Conservation (phyloP, 176 grass and related monocot species). For the Oryza meyeriana region DNA sequence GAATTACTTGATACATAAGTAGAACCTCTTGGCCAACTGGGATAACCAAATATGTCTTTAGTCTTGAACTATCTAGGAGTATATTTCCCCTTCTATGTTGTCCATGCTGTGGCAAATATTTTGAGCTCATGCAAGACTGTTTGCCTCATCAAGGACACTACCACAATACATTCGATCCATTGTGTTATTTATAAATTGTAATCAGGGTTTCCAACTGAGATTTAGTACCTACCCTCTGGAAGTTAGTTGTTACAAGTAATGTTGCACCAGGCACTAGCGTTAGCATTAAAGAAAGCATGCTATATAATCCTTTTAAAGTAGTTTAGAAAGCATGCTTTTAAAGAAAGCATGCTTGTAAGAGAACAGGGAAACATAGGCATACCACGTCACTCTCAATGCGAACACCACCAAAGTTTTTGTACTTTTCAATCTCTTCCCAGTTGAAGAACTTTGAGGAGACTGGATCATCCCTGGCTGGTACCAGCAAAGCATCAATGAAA, state of each 20-base stretch:
- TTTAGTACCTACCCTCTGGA: background rate
- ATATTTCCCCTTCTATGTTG: background rate
- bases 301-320: background rate
- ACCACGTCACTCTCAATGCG: conserved; percentile 97
- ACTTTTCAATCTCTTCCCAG: conserved; percentile 60
- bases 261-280: background rate
- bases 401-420: conserved; percentile 84
- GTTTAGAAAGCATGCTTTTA: background rate
- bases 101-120: background rate
- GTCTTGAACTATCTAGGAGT: background rate
- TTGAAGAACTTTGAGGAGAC: conserved; percentile 73
- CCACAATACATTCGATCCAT: background rate
- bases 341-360: background rate
- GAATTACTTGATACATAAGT: background rate
- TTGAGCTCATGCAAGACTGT: background rate
- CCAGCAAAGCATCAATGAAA: conserved; percentile 78
- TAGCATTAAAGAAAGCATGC: background rate
- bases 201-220: background rate
- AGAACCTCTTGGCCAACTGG: background rate
- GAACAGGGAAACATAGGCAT: conserved; percentile 33
- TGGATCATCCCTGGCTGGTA: conserved; percentile 53
- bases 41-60: background rate
- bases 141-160: background rate
- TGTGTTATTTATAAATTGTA: background rate
- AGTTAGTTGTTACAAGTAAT: background rate